phyloP scores from a whole-genome alignment of 768 basidiomycete genomes.

The Cystofilobasidium ferigula region DNA sequence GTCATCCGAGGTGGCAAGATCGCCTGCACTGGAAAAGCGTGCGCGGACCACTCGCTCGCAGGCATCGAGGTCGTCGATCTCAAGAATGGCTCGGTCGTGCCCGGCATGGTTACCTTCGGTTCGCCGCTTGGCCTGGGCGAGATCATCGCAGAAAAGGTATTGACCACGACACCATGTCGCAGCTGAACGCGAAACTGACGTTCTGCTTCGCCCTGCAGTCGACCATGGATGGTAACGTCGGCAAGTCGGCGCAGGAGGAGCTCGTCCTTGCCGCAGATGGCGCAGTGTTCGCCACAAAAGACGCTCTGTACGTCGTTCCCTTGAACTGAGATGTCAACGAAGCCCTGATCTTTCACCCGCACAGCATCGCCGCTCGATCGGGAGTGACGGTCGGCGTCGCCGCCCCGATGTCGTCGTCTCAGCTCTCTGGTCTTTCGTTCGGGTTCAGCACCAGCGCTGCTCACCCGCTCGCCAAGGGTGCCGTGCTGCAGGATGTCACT shows the following conservation, averaged over 20 bases:
- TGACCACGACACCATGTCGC: too few relatives aligned
- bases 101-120: slow-evolving; percentile 56
- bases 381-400: slow-evolving; percentile 63
- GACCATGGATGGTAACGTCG: slow-evolving; percentile 34
- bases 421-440: slow-evolving; percentile 54
- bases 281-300: slow-evolving; percentile 54
- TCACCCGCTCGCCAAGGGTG: slow-evolving; percentile 52
- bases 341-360: slow-evolving; percentile 24
- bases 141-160: slow-evolving; percentile 51
- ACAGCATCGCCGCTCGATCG: slow-evolving; percentile 58
- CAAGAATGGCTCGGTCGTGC: slow-evolving; percentile 50
- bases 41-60: slow-evolving; percentile 25
- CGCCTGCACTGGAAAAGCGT: slow-evolving; percentile 43
- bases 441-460: slow-evolving; percentile 52
- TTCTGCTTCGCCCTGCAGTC: slow-evolving; percentile 32
- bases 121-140: slow-evolving; percentile 60
- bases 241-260: slow-evolving; percentile 6
- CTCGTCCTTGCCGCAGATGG: slow-evolving; percentile 61
- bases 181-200: slow-evolving; percentile 46
- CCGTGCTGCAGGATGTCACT: slow-evolving; percentile 51
- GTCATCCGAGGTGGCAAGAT: slow-evolving; percentile 50
- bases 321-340: not conserved
- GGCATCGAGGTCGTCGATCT: slow-evolving; percentile 48
- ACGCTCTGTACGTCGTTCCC: slow-evolving; percentile 51
- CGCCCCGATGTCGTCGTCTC: slow-evolving; percentile 49